Percentiles rank a stretch among this genome's conserved stretches.
These are phyloP conservation scores for Draba incana DNA, from an alignment of 345 rosid genomes.

Conservation along the genomic window DNA sequence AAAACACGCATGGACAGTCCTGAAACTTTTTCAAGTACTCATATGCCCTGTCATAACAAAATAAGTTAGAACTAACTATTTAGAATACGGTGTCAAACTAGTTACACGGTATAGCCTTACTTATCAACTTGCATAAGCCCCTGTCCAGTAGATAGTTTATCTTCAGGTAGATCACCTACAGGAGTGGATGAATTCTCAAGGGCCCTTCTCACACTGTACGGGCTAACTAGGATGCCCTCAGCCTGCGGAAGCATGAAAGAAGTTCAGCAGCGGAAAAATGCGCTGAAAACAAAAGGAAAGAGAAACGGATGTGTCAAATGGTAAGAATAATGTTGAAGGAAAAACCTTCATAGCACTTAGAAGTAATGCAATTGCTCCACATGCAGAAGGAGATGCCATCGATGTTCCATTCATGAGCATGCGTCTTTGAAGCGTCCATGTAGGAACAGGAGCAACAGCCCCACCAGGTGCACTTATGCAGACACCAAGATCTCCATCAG, in stretches of 20 bases:
- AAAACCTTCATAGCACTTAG: conserved; percentile 95
- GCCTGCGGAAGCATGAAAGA: conserved; percentile 57
- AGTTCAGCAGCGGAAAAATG: conserved; percentile 25
- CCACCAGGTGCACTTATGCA: conserved; percentile 98
- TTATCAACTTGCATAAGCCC: conserved; percentile 99
- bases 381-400: conserved; percentile 99
- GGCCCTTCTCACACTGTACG: conserved; percentile 82
- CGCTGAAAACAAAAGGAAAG: conserved; percentile 21
- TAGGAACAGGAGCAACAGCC: conserved; percentile 99
- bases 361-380: conserved; percentile 94
- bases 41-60: conserved; percentile 65
- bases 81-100: conserved; percentile 32
- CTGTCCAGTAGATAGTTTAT: conserved; percentile 86
- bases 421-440: conserved; percentile 97
- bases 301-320: conserved; percentile 14
- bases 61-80: conserved; percentile 32
- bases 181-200: conserved; percentile 85
- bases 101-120: conserved; percentile 47
- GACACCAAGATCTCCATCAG: conserved; percentile 98
- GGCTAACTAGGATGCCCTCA: conserved; percentile 79
- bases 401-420: conserved; percentile 99
- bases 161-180: conserved; percentile 74
- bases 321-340: conserved; percentile 31
- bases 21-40: conserved; percentile 65
- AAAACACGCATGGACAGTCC: conserved; percentile 62